Base-by-base conservation (phyloP, 371 early-diverging fungal genomes). In the Parasitella parasitica region DNA sequence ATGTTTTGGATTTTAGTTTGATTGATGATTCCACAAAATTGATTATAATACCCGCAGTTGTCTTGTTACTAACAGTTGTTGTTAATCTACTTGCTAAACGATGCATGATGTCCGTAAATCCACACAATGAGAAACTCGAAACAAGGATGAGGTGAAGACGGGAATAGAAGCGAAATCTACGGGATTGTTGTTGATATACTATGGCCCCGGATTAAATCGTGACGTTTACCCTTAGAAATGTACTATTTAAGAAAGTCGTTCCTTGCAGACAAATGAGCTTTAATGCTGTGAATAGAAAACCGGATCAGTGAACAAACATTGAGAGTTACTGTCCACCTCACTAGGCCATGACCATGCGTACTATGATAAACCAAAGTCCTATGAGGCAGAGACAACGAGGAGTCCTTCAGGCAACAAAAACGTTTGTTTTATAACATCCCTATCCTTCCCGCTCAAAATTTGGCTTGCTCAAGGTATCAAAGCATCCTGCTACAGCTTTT, bases 121-220 rank as follows among this genome's bases (percentile, higher is more conserved):
- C 28, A 53, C 16, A 62, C 55, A 63, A 56, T 39, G 18, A 63
- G n/a, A 56, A 41, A 59, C n/a, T n/a, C 35, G n/a, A 54, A 46
- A 32, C 20, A 51, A n/a, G 26, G 13, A 15, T 27, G 13, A 36
- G 37, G 22, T 22, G 22, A 43, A 43, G 27, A 34, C 67, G 67
- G 68, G 63, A 68, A 63, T 49, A 59, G 27, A 50, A 54, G 52
- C 49, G 48, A 48, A 63, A 68, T 63, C 28, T 34, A 68, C 68
- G 68, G 68, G 68, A 68, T 38, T 54, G 37, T 39, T 36, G 18
- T 34, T 18, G 41, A 43, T 43, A 22, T 20, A 12, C 24, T 34
- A 18, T 22, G 28, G 46, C 54, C 61, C 61, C 54, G 46, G 61
- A 54, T 32, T 28, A 27, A 30, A 18, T 49, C 36, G 32, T 32